Evolutionary conservation across 352 stramenopile species (phyloP).

Genomic region (Phytopythium sindhum): DNA sequence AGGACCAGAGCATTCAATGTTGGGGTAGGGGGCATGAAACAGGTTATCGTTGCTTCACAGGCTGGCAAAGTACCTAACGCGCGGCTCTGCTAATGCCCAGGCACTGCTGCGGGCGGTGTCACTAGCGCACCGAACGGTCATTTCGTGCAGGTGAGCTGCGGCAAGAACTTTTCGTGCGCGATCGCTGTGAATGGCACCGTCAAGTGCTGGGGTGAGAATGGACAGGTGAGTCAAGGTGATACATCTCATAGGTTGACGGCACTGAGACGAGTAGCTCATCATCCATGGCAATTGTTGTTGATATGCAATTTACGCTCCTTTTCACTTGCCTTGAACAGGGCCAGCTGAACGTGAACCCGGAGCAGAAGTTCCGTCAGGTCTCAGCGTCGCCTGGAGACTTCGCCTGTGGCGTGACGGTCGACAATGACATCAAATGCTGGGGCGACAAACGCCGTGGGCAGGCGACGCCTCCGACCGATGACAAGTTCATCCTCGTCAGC

Average conservation of each 20-base stretch:
- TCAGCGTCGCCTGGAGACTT: conserved; percentile 63
- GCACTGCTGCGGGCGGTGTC: conserved; percentile 29
- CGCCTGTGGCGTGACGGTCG: conserved; percentile 53
- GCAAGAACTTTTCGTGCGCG: conserved; percentile 63
- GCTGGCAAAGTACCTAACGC: background rate
- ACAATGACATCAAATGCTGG: conserved; percentile 62
- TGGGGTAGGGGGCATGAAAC: conserved; percentile 39
- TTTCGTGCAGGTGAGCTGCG: conserved; percentile 78
- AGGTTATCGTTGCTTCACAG: background rate
- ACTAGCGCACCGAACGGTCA: conserved; percentile 36
- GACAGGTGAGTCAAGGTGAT: conserved; percentile 20
- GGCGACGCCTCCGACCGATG: conserved; percentile 31
- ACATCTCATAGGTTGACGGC: background rate
- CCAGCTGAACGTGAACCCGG: conserved; percentile 38
- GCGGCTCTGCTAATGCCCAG: conserved; percentile 15
- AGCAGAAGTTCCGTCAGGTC: conserved; percentile 53
- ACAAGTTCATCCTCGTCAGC: conserved; percentile 64
- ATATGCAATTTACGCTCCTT: conserved; percentile 13
- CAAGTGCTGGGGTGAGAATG: conserved; percentile 70
- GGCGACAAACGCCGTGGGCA: conserved; percentile 72
- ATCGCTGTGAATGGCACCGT: conserved; percentile 44
- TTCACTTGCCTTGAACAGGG: conserved; percentile 31
- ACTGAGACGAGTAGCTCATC: no score
- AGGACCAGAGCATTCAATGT: conserved; percentile 71
- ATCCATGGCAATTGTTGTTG: background rate